Percentiles rank a stretch among this genome's conserved stretches.
Conservation (phyloP, 2,329 filamentous ascomycete genomes). For the Venturia oleaginea region DNA sequence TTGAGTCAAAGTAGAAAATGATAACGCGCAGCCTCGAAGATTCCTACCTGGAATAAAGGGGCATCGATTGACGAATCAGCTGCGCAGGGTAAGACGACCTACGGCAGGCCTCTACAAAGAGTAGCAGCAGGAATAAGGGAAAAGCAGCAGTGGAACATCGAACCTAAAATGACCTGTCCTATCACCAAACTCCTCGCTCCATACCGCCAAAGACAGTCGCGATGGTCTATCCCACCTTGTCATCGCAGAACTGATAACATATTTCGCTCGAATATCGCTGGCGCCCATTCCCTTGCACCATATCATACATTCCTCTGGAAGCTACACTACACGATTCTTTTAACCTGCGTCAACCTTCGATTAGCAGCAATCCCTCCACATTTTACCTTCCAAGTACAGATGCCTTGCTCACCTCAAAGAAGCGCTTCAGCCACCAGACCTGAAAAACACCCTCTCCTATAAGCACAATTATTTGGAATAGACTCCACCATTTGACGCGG, state of each 20-base stretch:
- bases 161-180: not conserved
- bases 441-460: constrained; percentile 92
- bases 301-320: not conserved
- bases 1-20: too few relatives aligned
- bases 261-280: not conserved
- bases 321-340: constrained; percentile 9
- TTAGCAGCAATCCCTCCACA: not conserved
- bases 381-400: constrained; percentile 3
- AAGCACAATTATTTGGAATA: constrained; percentile 86
- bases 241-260: not conserved
- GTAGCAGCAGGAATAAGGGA: not conserved
- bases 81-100: not conserved
- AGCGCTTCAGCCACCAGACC: constrained; percentile 98
- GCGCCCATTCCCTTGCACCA: not conserved
- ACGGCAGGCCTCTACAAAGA: not conserved
- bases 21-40: not conserved
- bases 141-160: not conserved
- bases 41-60: not conserved
- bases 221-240: not conserved
- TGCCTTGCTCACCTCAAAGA: constrained; percentile 64
- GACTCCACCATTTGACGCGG: constrained; percentile 98
- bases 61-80: not conserved
- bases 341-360: constrained; percentile 1
- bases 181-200: not conserved
- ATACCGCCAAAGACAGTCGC: constrained; percentile 4